Conservation (phyloP, 2,329 filamentous ascomycete genomes). For the Rutstroemia sp. region DNA sequence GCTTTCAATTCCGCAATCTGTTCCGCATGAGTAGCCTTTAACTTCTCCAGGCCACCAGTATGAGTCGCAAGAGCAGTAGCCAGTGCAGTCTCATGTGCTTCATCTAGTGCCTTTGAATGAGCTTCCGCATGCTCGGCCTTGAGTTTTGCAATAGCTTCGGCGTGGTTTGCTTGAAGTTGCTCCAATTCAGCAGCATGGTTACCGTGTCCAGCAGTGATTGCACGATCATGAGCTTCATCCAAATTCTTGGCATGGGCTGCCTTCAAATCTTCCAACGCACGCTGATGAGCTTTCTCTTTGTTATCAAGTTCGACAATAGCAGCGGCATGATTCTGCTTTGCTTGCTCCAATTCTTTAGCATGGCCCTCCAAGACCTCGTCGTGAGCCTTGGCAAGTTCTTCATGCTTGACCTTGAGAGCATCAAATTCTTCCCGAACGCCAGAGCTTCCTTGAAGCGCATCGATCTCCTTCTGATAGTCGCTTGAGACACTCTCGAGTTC, state of each 20-base stretch:
- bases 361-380: constrained; percentile 17
- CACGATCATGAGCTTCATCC: constrained; percentile 46
- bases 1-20: constrained; percentile 35
- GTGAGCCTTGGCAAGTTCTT: constrained; percentile 35
- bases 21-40: constrained; percentile 48
- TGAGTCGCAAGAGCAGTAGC: constrained; percentile 43
- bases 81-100: constrained; percentile 43
- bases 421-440: constrained; percentile 58
- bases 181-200: constrained; percentile 44
- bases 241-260: constrained; percentile 52
- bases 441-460: constrained; percentile 54
- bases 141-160: constrained; percentile 34
- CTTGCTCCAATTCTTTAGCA: constrained; percentile 18
- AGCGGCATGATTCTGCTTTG: constrained; percentile 24
- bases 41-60: constrained; percentile 41
- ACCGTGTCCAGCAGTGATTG: constrained; percentile 40
- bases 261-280: constrained; percentile 46
- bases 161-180: constrained; percentile 46
- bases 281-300: constrained; percentile 46
- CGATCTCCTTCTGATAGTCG: constrained; percentile 59
- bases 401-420: constrained; percentile 50
- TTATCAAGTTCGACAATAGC: constrained; percentile 31
- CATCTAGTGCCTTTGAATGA: constrained; percentile 52
- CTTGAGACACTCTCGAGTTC: constrained; percentile 51
- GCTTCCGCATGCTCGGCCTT: constrained; percentile 38